A percentile compares a stretch with the other conserved stretches of the same genome.
Conservation (phyloP, 495 filamentous ascomycete species). For the Beverwykella pulmonaria region DNA sequence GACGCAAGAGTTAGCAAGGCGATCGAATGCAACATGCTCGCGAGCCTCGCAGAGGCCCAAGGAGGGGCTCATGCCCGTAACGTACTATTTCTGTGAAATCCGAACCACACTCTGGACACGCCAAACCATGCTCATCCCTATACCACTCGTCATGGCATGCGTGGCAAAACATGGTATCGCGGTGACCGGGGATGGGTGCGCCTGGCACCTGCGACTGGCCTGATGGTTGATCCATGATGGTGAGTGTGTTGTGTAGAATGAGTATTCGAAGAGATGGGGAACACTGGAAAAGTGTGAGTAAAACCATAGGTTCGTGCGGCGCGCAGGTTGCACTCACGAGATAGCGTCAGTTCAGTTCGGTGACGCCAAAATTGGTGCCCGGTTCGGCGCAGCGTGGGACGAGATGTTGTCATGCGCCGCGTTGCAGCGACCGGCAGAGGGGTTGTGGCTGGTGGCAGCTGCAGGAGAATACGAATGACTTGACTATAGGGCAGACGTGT, state of each 20-base stretch:
- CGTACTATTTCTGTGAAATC: constrained; percentile 84
- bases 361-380: background rate
- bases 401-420: constrained; percentile 34
- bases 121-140: constrained; percentile 63
- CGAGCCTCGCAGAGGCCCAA: background rate
- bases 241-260: constrained; percentile 7
- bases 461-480: constrained; percentile 13
- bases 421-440: constrained; percentile 13
- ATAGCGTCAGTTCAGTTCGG: background rate
- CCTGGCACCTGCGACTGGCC: constrained; percentile 13
- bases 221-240: constrained; percentile 21
- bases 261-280: background rate
- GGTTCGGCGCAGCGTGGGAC: constrained; percentile 14
- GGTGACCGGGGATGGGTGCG: constrained; percentile 12
- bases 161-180: constrained; percentile 74
- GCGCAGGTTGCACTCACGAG: constrained; percentile 9
- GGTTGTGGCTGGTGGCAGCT: constrained; percentile 16
- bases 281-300: background rate
- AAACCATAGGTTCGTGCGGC: background rate
- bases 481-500: constrained; percentile 4
- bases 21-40: background rate
- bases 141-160: constrained; percentile 78
- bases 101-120: constrained; percentile 75
- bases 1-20: background rate
- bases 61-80: constrained; percentile 9